Percentiles rank a stretch among this genome's conserved stretches.
Evolutionary conservation across 2,329 filamentous ascomycete genomes (phyloP).

Genomic region (Microdochium trichocladiopsis): DNA sequence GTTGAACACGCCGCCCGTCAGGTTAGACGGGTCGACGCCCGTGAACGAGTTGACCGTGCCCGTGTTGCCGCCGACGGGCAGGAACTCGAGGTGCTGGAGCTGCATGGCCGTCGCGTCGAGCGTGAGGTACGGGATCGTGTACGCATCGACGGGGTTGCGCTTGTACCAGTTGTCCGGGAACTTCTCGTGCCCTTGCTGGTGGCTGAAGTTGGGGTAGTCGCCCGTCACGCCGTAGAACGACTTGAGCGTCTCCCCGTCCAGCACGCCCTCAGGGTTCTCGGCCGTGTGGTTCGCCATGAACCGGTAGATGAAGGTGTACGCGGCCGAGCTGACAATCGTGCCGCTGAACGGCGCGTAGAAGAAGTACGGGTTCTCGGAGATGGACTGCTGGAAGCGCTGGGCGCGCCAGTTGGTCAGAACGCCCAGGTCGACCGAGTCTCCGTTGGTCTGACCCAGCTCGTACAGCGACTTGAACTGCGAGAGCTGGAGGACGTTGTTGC

Average conservation of each 20-base stretch:
- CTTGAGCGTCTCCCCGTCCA: slow-evolving; percentile 8
- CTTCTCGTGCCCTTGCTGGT: slow-evolving; percentile 28
- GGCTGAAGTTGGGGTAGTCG: slow-evolving; percentile 24
- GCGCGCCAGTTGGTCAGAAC: slow-evolving; percentile 7
- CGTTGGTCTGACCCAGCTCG: slow-evolving; percentile 7
- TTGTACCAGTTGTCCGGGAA: slow-evolving; percentile 32
- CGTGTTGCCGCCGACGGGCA: slow-evolving; percentile 19
- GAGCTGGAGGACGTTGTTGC: slow-evolving; percentile 5
- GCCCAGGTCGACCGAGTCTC: slow-evolving; percentile 9
- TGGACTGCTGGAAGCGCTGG: slow-evolving; percentile 15
- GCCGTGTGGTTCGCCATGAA: slow-evolving; percentile 21
- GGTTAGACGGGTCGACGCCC: slow-evolving; percentile 12
- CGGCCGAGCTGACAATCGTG: slow-evolving; percentile 15
- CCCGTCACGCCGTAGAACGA: slow-evolving; percentile 17
- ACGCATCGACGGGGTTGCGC: slow-evolving; percentile 15
- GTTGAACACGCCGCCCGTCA: slow-evolving; percentile 18
- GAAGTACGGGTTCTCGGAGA: slow-evolving; percentile 21
- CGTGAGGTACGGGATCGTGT: slow-evolving; percentile 19
- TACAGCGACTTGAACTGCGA: slow-evolving; percentile 14
- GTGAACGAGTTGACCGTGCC: slow-evolving; percentile 15
- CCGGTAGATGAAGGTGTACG: slow-evolving; percentile 17
- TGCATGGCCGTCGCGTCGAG: slow-evolving; percentile 11
- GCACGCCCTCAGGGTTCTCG: slow-evolving; percentile 15
- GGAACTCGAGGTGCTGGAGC: slow-evolving; percentile 11
- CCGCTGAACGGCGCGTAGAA: slow-evolving; percentile 19